Conservation (phyloP, 1,284 basidiomycete species). For the Ustilago crameri region DNA sequence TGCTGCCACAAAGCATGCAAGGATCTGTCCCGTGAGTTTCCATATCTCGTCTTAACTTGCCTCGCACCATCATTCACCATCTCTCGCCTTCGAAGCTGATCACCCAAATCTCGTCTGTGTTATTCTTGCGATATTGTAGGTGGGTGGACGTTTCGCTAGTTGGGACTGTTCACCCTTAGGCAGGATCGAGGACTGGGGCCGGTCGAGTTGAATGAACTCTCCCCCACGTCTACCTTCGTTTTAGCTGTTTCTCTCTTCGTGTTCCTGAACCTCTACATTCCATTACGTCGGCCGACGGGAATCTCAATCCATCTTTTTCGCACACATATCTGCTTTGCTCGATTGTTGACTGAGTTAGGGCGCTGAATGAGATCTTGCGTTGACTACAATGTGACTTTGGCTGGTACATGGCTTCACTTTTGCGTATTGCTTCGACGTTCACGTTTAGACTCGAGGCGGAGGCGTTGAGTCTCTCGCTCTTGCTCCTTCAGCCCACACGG, state of each 20-base stretch:
- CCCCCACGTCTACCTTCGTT: neutral
- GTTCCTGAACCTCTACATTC: neutral
- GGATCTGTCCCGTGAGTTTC: constrained; percentile 12
- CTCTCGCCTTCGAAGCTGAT: constrained; percentile 4
- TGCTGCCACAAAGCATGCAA: neutral
- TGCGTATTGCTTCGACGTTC: no score
- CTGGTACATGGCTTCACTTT: no score
- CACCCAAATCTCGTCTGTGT: neutral
- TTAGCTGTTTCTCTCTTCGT: neutral
- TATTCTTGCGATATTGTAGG: constrained; percentile 1
- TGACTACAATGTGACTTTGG: no score
- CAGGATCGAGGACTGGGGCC: neutral
- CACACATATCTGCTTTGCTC: no score
- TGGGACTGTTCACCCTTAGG: neutral
- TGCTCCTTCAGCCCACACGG: constrained; percentile 50
- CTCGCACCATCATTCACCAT: neutral
- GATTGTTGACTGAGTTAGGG: no score
- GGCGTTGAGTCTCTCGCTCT: constrained; percentile 45
- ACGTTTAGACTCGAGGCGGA: constrained; percentile 42
- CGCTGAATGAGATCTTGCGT: no score
- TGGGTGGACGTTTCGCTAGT: constrained; percentile 7
- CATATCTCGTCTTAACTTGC: neutral
- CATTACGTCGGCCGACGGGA: constrained; percentile 10
- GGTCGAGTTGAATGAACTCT: constrained; percentile 3
- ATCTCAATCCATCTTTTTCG: neutral